These are phyloP conservation scores for Colletotrichum sp. DNA, from an alignment of 2,329 filamentous ascomycete genomes.

Conservation along the genomic window DNA sequence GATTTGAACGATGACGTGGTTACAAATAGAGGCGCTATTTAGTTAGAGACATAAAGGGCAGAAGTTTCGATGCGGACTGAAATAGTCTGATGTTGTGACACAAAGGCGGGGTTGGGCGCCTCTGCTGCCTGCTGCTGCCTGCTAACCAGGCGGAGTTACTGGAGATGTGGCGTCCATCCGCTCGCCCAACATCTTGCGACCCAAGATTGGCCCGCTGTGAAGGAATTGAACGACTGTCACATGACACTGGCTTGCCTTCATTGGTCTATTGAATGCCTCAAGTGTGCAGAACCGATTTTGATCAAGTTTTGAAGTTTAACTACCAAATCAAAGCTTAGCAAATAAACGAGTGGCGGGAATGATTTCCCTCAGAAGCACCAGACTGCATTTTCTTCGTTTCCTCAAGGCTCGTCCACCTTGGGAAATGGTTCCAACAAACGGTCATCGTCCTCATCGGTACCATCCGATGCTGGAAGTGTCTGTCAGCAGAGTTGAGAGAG, in stretches of 20 bases:
- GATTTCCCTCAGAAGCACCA: background rate
- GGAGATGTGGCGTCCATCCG: background rate
- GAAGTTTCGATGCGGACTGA: background rate
- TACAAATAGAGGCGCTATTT: fast-evolving
- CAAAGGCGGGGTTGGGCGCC: constrained; percentile 11
- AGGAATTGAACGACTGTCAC: background rate
- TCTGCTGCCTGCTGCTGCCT: background rate
- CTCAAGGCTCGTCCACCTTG: background rate
- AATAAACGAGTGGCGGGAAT: background rate
- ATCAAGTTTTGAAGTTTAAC: too few relatives aligned
- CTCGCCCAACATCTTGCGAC: background rate
- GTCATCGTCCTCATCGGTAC: background rate
- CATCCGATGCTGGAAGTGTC: background rate
- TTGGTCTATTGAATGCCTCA: background rate
- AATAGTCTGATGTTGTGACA: background rate
- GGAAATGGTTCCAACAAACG: background rate
- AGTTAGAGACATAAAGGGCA: background rate
- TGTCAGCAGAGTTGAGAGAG: background rate
- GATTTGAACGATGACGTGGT: background rate
- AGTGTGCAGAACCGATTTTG: background rate
- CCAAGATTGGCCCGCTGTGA: background rate
- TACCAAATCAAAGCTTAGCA: background rate
- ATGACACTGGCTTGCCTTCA: background rate
- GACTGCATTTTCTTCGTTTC: background rate
- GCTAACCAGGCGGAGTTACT: background rate